Percentiles rank a stretch among this genome's conserved stretches.
Conservation (phyloP, 78 protist species). For the Chrysochromulina parva region DNA sequence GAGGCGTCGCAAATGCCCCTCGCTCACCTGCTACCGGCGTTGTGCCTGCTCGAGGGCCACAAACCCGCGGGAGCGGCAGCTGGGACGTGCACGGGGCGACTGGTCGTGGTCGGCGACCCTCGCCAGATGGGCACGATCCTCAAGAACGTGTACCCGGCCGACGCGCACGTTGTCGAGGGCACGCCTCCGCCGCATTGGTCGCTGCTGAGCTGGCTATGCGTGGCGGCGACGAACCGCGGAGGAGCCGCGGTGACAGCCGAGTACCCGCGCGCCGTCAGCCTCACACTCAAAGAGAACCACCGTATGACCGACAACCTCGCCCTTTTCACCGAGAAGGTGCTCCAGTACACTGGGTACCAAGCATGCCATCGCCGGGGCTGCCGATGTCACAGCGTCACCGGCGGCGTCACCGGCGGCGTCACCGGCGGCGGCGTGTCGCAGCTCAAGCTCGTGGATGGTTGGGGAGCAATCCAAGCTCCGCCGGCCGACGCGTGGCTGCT, state of each 20-base stretch:
- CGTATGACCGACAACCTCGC: neutral
- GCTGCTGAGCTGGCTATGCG: neutral
- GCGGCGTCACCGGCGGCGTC: too few species aligned
- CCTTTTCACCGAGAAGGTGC: neutral
- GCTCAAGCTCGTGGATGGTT: too few species aligned
- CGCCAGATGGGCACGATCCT: neutral
- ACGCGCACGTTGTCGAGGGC: neutral
- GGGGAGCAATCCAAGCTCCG: too few species aligned
- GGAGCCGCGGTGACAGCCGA: neutral
- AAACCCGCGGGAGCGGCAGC: too few species aligned
- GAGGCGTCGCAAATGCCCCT: neutral
- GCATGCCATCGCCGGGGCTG: neutral
- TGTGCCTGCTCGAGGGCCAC: neutral
- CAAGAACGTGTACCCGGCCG: neutral
- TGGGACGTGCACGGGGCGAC: neutral
- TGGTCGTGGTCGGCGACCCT: neutral
- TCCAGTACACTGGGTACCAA: neutral
- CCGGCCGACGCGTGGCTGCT: too few species aligned
- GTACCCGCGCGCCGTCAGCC: neutral
- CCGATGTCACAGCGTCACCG: neutral
- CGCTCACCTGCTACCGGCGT: neutral
- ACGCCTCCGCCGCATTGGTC: neutral
- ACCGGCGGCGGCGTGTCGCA: too few species aligned
- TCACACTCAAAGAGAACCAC: neutral
- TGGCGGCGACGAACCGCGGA: neutral